Base-by-base conservation (phyloP, 192 early-diverging fungal species). In the Paraglomus brasilianum region DNA sequence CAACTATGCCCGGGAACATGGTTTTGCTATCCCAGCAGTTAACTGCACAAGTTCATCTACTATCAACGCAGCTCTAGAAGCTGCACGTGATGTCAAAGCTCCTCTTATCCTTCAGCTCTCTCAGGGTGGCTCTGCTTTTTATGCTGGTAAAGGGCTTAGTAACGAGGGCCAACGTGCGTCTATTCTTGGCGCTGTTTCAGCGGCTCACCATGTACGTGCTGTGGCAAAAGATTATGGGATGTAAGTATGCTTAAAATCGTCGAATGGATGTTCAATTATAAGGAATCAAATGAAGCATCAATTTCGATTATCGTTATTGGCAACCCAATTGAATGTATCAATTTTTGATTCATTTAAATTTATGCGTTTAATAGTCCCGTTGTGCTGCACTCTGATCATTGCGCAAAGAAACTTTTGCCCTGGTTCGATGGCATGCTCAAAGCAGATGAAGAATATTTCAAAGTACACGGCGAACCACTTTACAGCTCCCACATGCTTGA, bases 401-500 rank as follows among this genome's bases (percentile, higher is more conserved):
- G 95, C 82, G 95, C 93, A 77, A 90, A 93, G 81, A 95, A 96
- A 86, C 88, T 97, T 60, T 84, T 97, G 40, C 93, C 93, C 42
- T 97, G 95, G 95, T 95, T 97, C 75, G 95, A 97, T 66, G 95
- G 95, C 69, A 97, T 97, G 95, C 81, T 97, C 57, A 85, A 78
- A 43, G 95, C 94, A 58, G 94, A 97, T 80, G 94, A 96, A 79
- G 91, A 83, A 69, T 94, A 97, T 90, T 97, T 94, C 85, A 90
- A 89, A 84, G 77, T 78, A 72, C 91, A 97, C 80, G 87, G 87
- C 74, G 95, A 95, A 84, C 94, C 95, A 58, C 90, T 97, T 71
- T 97, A 95, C 88, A 94, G 92, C 17, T 95, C 94, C 68, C 95
- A 98, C 85, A 98, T 98, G 95, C 86, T 98, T 58, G 95, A 97